phyloP scores from a whole-genome alignment of 108 stramenopile species.

The Pseudonitzschia multiseries region DNA sequence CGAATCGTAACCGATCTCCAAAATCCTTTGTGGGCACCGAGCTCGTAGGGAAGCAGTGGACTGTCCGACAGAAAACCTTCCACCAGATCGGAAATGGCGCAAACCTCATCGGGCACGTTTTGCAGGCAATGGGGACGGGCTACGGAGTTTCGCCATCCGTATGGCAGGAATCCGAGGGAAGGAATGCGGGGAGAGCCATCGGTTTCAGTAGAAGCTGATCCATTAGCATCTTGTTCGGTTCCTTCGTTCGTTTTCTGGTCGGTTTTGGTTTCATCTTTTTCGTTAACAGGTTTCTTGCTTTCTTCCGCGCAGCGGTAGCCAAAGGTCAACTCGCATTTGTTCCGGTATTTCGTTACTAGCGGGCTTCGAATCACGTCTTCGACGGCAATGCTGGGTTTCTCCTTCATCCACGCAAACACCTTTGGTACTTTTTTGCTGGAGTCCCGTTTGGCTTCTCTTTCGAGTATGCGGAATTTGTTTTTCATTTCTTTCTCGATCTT shows the following conservation, averaged over 20 bases:
- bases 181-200: slow-evolving; percentile 24
- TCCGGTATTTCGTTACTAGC: slow-evolving; percentile 53
- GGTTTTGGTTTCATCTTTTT: background rate
- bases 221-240: background rate
- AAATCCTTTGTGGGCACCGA: slow-evolving; percentile 59
- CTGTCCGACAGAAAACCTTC: slow-evolving; percentile 56
- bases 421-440: slow-evolving; percentile 22
- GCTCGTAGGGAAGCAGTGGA: slow-evolving; percentile 68
- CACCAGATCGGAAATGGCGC: slow-evolving; percentile 60
- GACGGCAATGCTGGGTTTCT: slow-evolving; percentile 46
- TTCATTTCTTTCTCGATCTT: slow-evolving; percentile 70
- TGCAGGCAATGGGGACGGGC: slow-evolving; percentile 67
- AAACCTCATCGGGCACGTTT: slow-evolving; percentile 75
- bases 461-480: slow-evolving; percentile 48
- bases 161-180: slow-evolving; percentile 76
- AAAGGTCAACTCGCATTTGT: slow-evolving; percentile 92
- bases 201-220: background rate
- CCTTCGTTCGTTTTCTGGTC: background rate
- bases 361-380: slow-evolving; percentile 58
- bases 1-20: slow-evolving; percentile 79
- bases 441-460: slow-evolving; percentile 52
- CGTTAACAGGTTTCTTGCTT: slow-evolving; percentile 19
- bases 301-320: slow-evolving; percentile 43
- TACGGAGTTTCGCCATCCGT: slow-evolving; percentile 74
- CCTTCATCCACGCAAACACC: slow-evolving; percentile 54